Evolutionary conservation across 2,329 filamentous ascomycete species (phyloP).

Genomic region (Monosporascus sp.): DNA sequence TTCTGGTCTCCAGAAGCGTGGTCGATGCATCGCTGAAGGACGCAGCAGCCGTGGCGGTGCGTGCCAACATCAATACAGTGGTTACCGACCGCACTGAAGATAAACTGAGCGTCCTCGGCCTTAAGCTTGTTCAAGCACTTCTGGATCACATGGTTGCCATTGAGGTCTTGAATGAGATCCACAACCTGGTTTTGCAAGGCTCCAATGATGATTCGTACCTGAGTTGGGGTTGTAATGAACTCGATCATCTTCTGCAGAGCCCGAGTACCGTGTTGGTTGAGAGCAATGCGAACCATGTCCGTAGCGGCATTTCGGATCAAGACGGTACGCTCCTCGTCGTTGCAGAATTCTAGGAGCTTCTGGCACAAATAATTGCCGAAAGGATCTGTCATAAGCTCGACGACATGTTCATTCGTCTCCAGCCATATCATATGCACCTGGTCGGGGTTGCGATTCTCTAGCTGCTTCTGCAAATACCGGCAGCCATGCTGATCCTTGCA

Average conservation of each 20-base stretch:
- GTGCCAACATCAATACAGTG: slow-evolving; percentile 90
- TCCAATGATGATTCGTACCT: slow-evolving; percentile 82
- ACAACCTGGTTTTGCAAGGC: slow-evolving; percentile 82
- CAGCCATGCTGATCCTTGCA: slow-evolving; percentile 99
- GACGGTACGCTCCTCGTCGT: slow-evolving; percentile 88
- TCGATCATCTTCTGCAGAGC: slow-evolving; percentile 99
- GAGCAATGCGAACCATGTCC: slow-evolving; percentile 85
- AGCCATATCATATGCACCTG: slow-evolving; percentile 90
- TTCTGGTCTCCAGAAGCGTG: slow-evolving; percentile 91
- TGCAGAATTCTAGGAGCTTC: slow-evolving; percentile 93
- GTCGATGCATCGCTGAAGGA: slow-evolving; percentile 96
- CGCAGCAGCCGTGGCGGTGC: slow-evolving; percentile 95
- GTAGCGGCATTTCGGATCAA: slow-evolving; percentile 86
- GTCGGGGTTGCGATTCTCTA: slow-evolving; percentile 81
- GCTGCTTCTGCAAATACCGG: slow-evolving; percentile 92
- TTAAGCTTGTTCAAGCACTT: slow-evolving; percentile 96
- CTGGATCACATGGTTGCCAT: slow-evolving; percentile 98
- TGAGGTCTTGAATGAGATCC: slow-evolving; percentile 91
- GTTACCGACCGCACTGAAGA: slow-evolving; percentile 87
- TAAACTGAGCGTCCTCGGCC: slow-evolving; percentile 83
- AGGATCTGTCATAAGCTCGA: slow-evolving; percentile 97
- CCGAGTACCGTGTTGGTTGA: slow-evolving; percentile 95
- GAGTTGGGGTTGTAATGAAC: slow-evolving; percentile 79
- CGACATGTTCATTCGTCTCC: slow-evolving; percentile 88
- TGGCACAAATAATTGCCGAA: slow-evolving; percentile 99